Base-by-base conservation (phyloP, 805 yeast genomes). In the Wickerhamiella slavikovae region DNA sequence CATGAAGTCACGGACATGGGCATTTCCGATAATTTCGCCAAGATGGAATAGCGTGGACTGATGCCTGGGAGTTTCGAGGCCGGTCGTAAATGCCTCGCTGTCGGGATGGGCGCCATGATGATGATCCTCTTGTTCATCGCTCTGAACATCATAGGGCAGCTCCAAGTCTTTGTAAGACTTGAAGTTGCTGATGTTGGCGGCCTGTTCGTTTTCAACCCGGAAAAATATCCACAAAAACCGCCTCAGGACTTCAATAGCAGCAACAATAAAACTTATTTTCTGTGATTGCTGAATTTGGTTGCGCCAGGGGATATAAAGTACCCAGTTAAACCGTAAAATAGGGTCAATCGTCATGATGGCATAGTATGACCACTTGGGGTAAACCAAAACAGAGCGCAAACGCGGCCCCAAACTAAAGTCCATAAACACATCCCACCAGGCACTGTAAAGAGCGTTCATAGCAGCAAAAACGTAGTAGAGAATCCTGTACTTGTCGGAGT, bases 121-220 rank as follows among this genome's bases (percentile, higher is more conserved):
- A n/a, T 13, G 25, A 13, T 9, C 12, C 15, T 11, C 8, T 9
- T 23, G 18, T n/a, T n/a, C n/a, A n/a, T n/a, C 15, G 27, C 7
- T 11, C 24, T 47, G 58, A 3, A 65, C 48, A 2, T 69, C 66
- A 38, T 80, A 85, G 0, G 98, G 98, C 31, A 85, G 54, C 2
- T 85, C 78, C 7, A 79, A 57, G 36, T 85, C 94, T 34, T 91
- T 68, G 7, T 91, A 72, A 0, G 95, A 96, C 38, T 92, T 64
- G 51, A 72, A 77, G 25, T 80, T 54, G 32, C 69, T 70, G 8
- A 82, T 93, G 47, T 85, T 85, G 1, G 95, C 71, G 27, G 83
- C 73, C 50, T 89, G 98, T 51, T 89, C 96, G 51, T 89, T 89
- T 42, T 89, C 98, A 64, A 89, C 75, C 55, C 98, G 71, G 57